phyloP scores from a whole-genome alignment of 129 eudicot species.

The Flaveria ramosissima region DNA sequence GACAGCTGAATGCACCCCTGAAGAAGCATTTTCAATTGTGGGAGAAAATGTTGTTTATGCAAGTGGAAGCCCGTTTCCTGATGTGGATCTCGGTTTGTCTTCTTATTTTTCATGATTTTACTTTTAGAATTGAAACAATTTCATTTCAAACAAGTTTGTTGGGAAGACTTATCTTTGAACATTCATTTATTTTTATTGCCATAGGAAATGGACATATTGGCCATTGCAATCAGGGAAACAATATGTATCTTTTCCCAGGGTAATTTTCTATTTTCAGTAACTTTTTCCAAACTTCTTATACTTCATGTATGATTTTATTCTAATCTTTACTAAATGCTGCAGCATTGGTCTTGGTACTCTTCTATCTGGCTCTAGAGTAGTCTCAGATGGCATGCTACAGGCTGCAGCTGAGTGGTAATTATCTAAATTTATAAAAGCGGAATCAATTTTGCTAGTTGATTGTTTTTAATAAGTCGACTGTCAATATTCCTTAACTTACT shows the following conservation, averaged over 20 bases:
- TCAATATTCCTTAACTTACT: not conserved
- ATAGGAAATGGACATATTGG: constrained; percentile 86
- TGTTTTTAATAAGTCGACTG: not conserved
- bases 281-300: not conserved
- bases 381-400: constrained; percentile 98
- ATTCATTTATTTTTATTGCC: constrained; percentile 1
- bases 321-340: constrained; percentile 27
- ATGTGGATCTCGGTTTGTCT: constrained; percentile 90
- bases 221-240: constrained; percentile 95
- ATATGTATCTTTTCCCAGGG: constrained; percentile 99
- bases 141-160: not conserved
- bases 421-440: constrained; percentile 7
- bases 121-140: not conserved
- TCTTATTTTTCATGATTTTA: constrained; percentile 7
- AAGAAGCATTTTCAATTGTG: constrained; percentile 81
- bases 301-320: not conserved
- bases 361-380: constrained; percentile 78
- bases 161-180: not conserved
- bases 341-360: constrained; percentile 98
- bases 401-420: constrained; percentile 97
- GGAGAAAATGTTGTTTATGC: constrained; percentile 86
- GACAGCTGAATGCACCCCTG: constrained; percentile 96
- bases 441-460: not conserved
- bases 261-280: constrained; percentile 33
- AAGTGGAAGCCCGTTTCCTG: constrained; percentile 93